These are phyloP conservation scores for Xylariaceae sp. DNA, from an alignment of 2,329 filamentous ascomycete genomes.

Conservation along the genomic window DNA sequence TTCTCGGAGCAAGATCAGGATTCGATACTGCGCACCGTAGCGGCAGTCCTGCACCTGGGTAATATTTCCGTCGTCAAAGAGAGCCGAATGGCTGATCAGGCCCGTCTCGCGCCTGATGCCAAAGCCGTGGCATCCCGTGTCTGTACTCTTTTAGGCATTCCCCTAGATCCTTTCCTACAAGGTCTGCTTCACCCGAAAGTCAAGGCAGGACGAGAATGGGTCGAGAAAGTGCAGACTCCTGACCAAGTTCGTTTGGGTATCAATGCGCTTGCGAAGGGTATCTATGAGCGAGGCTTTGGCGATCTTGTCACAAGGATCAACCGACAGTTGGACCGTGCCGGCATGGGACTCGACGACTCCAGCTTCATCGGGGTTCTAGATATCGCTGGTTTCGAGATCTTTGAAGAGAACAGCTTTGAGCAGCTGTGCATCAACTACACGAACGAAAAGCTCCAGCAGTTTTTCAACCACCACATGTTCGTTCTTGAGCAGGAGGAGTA, in stretches of 20 bases:
- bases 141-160: conserved; percentile 79
- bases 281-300: conserved; percentile 94
- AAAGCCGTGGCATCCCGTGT: conserved; percentile 72
- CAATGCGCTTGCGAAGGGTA: conserved; percentile 91
- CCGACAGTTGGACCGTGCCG: conserved; percentile 79
- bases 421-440: conserved; percentile 99
- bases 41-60: conserved; percentile 87
- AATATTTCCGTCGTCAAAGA: conserved; percentile 90
- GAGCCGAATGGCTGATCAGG: conserved; percentile 86
- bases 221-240: conserved; percentile 95
- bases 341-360: conserved; percentile 78
- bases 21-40: conserved; percentile 80
- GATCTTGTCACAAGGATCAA: conserved; percentile 92
- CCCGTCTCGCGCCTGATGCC: conserved; percentile 71
- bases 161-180: conserved; percentile 78
- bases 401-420: conserved; percentile 97
- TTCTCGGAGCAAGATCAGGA: conserved; percentile 81
- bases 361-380: conserved; percentile 97
- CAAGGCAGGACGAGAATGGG: conserved; percentile 95
- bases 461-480: conserved; percentile 99
- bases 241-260: conserved; percentile 90
- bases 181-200: conserved; percentile 88
- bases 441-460: conserved; percentile 98
- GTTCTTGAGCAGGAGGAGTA: conserved; percentile 98
- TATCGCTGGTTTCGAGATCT: conserved; percentile 99